Evolutionary conservation across 371 early-diverging fungal species (phyloP).

Genomic region (Mortierella sp.): DNA sequence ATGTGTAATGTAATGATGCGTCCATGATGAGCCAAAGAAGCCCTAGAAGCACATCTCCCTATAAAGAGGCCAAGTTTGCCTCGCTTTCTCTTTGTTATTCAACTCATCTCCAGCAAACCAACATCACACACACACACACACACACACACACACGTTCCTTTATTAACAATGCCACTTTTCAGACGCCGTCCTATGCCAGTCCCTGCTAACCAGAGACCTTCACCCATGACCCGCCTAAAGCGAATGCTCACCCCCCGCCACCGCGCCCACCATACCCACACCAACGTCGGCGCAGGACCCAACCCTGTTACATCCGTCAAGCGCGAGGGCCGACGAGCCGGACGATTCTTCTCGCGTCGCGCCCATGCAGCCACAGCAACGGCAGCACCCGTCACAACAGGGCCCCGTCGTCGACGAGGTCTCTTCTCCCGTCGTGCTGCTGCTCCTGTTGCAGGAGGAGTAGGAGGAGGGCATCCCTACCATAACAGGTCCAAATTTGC

Average conservation of each 20-base stretch:
- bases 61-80: not conserved
- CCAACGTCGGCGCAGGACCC: not conserved
- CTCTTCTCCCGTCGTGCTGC: slow-evolving; percentile 7
- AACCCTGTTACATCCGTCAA: not conserved
- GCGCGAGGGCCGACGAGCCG: not conserved
- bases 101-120: slow-evolving; percentile 32
- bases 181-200: slow-evolving; percentile 10
- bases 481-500: not conserved
- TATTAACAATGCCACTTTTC: slow-evolving; percentile 40
- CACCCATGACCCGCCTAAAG: slow-evolving; percentile 27
- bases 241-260: slow-evolving; percentile 14
- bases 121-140: slow-evolving; percentile 46
- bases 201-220: slow-evolving; percentile 5
- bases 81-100: not conserved
- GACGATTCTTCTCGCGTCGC: not conserved
- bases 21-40: slow-evolving; percentile 5
- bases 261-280: not conserved
- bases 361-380: not conserved
- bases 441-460: not conserved
- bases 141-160: not conserved
- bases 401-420: not conserved
- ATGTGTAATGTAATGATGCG: not conserved
- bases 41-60: not conserved
- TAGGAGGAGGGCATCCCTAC: not conserved
- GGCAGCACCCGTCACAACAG: not conserved